These are phyloP conservation scores for Neckera pumila DNA, from an alignment of 225 moss, liverwort and hornwort species.

Conservation along the genomic window DNA sequence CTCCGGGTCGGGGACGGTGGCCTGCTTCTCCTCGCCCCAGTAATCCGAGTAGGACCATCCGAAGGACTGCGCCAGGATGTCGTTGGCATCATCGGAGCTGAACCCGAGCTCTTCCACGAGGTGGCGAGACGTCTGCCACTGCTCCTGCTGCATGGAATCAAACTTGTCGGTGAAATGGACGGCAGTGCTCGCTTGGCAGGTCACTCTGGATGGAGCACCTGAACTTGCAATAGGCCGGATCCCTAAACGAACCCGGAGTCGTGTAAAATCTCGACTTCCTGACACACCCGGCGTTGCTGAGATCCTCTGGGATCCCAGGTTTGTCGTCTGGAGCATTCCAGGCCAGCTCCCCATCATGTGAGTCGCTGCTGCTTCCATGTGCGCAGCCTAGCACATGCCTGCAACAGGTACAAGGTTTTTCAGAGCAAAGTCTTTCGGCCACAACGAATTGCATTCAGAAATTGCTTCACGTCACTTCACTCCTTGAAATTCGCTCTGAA, in stretches of 20 bases:
- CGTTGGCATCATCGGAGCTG: conserved; percentile 43
- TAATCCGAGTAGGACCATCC: conserved; percentile 83
- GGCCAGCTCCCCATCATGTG: conserved; percentile 3
- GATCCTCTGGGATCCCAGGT: background rate
- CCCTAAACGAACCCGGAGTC: background rate
- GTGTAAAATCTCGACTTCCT: background rate
- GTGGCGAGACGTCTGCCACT: conserved; percentile 48
- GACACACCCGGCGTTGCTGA: background rate
- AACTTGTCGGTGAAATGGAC: conserved; percentile 55
- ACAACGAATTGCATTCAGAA: background rate
- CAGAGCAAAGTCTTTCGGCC: background rate
- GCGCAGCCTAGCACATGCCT: background rate
- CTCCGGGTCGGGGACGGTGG: conserved; percentile 44
- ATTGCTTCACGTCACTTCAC: background rate
- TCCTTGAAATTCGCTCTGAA: background rate
- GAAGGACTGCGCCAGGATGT: conserved; percentile 68
- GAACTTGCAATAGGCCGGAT: background rate
- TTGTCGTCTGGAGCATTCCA: background rate
- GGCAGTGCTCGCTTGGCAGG: conserved; percentile 34
- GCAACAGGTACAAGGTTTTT: background rate
- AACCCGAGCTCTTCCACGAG: conserved; percentile 62
- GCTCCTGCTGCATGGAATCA: conserved; percentile 46
- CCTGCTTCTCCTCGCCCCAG: conserved; percentile 71
- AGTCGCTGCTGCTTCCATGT: conserved; percentile 7
- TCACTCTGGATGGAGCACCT: background rate